A percentile compares a stretch with the other conserved stretches of the same genome.
Conservation (phyloP, 495 filamentous ascomycete species). For the Clavariopsis aquatica region DNA sequence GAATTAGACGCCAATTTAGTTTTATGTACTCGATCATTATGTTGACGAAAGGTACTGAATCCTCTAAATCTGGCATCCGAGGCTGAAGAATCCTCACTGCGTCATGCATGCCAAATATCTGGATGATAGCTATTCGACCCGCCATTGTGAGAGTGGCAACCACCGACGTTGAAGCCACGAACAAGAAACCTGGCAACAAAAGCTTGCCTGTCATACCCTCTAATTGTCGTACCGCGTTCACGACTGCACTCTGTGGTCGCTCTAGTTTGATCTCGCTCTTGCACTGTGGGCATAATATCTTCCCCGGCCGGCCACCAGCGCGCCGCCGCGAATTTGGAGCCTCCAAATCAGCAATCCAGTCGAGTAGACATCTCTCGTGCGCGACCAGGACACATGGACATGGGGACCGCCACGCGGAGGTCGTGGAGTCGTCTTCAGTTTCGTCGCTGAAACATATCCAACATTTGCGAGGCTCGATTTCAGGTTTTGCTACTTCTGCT, state of each 20-base stretch:
- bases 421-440: slow-evolving; percentile 68
- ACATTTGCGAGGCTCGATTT: slow-evolving; percentile 63
- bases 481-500: slow-evolving; percentile 15
- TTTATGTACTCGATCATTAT: slow-evolving; percentile 28
- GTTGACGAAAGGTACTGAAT: neutral
- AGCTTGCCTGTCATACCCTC: slow-evolving; percentile 56
- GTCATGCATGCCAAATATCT: slow-evolving; percentile 65
- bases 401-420: slow-evolving; percentile 77
- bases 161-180: slow-evolving; percentile 32
- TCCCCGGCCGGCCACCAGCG: slow-evolving; percentile 48
- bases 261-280: slow-evolving; percentile 74
- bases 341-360: slow-evolving; percentile 87
- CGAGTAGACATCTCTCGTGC: slow-evolving; percentile 85
- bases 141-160: slow-evolving; percentile 58
- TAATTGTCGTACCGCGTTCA: slow-evolving; percentile 59
- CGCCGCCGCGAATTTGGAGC: slow-evolving; percentile 56
- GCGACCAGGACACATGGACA: slow-evolving; percentile 88
- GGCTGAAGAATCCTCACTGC: slow-evolving; percentile 53
- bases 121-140: slow-evolving; percentile 60
- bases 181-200: slow-evolving; percentile 56
- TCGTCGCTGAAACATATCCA: slow-evolving; percentile 92
- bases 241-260: slow-evolving; percentile 67
- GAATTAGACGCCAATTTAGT: slow-evolving; percentile 43
- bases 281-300: slow-evolving; percentile 83
- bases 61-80: slow-evolving; percentile 12